These are phyloP conservation scores for Leccinum boreale DNA, from an alignment of 768 basidiomycete species.

Conservation along the genomic window DNA sequence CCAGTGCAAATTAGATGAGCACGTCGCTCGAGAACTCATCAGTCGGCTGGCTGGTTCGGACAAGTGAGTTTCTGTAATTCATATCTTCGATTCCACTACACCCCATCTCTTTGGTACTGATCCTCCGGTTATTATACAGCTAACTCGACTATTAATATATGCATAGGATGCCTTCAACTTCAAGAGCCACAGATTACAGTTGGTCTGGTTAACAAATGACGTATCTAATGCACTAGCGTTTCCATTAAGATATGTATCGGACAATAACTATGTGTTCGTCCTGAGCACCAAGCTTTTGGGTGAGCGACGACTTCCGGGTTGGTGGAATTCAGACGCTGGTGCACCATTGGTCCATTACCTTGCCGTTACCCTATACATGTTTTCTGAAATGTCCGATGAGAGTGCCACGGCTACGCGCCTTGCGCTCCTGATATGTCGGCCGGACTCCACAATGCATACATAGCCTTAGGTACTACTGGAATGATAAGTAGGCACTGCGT, in stretches of 20 bases:
- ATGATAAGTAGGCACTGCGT: not conserved
- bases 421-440: not conserved
- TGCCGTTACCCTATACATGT: not conserved
- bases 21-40: constrained; percentile 18
- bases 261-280: not conserved
- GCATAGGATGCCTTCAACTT: not conserved
- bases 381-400: not conserved
- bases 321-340: not conserved
- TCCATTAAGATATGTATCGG: not conserved
- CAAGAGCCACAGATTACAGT: not conserved
- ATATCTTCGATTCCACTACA: not conserved
- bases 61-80: not conserved
- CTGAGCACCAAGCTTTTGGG: not conserved
- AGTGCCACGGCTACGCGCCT: not conserved
- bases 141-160: not conserved
- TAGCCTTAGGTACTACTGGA: not conserved
- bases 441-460: not conserved
- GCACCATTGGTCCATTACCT: not conserved
- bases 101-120: not conserved
- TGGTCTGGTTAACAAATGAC: not conserved
- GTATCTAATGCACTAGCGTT: not conserved
- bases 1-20: constrained; percentile 21
- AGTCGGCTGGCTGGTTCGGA: constrained; percentile 8
- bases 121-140: not conserved
- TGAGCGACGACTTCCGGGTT: not conserved